A percentile compares a stretch with the other conserved stretches of the same genome.
Evolutionary conservation across 2,329 filamentous ascomycete species (phyloP).

Genomic region (Colletotrichum limetticola): DNA sequence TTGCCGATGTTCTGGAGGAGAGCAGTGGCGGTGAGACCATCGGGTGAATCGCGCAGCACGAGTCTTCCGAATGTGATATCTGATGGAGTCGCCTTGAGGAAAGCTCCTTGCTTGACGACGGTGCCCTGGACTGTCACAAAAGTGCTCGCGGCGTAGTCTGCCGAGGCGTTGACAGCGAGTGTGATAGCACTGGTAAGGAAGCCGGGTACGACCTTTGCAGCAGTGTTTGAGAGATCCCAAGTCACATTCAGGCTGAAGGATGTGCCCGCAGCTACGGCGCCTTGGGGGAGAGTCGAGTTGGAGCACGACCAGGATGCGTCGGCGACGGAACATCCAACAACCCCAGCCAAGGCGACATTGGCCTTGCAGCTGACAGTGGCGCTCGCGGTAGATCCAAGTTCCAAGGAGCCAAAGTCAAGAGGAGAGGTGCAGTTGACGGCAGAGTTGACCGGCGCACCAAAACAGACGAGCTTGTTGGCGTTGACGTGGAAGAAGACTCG

Average conservation of each 20-base stretch:
- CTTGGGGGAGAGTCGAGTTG: conserved; percentile 50
- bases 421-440: conserved; percentile 52
- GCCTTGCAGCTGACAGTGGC: conserved; percentile 49
- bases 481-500: conserved; percentile 47
- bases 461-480: conserved; percentile 44
- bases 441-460: conserved; percentile 53
- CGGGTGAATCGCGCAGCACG: conserved; percentile 44
- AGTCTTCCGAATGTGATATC: conserved; percentile 53
- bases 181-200: conserved; percentile 48
- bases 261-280: conserved; percentile 46
- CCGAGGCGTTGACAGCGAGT: conserved; percentile 48
- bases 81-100: conserved; percentile 47
- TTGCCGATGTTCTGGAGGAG: conserved; percentile 51
- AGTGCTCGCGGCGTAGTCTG: conserved; percentile 48
- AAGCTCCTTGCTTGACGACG: conserved; percentile 48
- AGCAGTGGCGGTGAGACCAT: conserved; percentile 38
- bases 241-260: conserved; percentile 52
- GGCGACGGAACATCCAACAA: conserved; percentile 48
- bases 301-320: conserved; percentile 49
- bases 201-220: conserved; percentile 45
- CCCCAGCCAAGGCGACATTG: conserved; percentile 47
- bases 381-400: conserved; percentile 45
- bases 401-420: conserved; percentile 50
- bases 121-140: conserved; percentile 51
- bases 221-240: conserved; percentile 47